Evolutionary conservation across 2,329 filamentous ascomycete species (phyloP).

Genomic region (Penicillium decumbens): DNA sequence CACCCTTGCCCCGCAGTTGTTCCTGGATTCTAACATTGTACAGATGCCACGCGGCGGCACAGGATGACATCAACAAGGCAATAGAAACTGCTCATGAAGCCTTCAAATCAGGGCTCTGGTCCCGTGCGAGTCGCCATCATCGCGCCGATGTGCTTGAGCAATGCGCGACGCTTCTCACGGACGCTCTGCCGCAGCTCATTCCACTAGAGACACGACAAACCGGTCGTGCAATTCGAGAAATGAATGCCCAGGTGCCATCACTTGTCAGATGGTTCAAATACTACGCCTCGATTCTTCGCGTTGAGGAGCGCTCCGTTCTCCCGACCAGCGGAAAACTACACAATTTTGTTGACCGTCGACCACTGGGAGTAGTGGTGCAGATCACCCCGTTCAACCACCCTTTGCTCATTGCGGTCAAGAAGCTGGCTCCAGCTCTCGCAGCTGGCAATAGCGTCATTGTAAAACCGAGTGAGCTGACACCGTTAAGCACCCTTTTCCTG

Average conservation of each 20-base stretch:
- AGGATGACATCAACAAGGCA: conserved; percentile 13
- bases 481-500: conserved; percentile 41
- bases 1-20: rapidly evolving
- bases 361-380: conserved; percentile 39
- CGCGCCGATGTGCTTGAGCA: conserved; percentile 21
- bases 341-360: conserved; percentile 36
- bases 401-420: conserved; percentile 36
- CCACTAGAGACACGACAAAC: conserved; percentile 63
- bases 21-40: background rate
- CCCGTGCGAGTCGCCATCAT: conserved; percentile 17
- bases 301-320: conserved; percentile 61
- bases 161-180: conserved; percentile 13
- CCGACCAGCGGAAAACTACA: conserved; percentile 51
- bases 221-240: conserved; percentile 63
- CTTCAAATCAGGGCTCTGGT: conserved; percentile 19
- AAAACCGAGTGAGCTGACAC: conserved; percentile 42
- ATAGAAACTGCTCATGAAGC: conserved; percentile 10
- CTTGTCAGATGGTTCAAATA: conserved; percentile 62
- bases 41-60: conserved; percentile 19
- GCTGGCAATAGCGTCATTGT: conserved; percentile 40
- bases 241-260: conserved; percentile 63
- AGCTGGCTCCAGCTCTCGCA: conserved; percentile 39
- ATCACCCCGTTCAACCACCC: conserved; percentile 42
- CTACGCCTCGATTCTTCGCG: conserved; percentile 63
- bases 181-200: conserved; percentile 52